Evolutionary conservation across 2,329 filamentous ascomycete genomes (phyloP), one percentile per base, ranked within the genome.

Genomic region (Aspergillus pseudoviridinutans): DNA sequence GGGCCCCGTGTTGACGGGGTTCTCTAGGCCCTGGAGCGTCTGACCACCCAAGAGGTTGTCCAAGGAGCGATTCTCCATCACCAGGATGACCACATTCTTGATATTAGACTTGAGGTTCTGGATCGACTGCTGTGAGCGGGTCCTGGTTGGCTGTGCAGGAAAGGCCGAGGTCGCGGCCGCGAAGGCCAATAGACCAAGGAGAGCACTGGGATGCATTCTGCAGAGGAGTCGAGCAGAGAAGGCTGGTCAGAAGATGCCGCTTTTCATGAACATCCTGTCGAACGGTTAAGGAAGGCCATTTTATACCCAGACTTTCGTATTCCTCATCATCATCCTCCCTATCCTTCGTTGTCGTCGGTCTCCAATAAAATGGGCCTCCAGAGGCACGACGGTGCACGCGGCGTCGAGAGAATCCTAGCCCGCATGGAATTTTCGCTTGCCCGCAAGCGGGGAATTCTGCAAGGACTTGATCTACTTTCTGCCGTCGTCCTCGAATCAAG

Each of bases 11-110:
- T 77, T 73, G 62, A 75, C 69, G 7, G 75, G 73, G 61, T 79
- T 79, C 46, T 78, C 74, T 2, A 78, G 61, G 27, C 75, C 75
- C 14, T 64, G 57, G 17, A 69, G 60, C 14, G 61, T 75, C 66
- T 77, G 73, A 8, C 76, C 77, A 55, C 77, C 77, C 4, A 78
- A 65, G 7, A 79, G 58, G 64, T 78, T 79, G 63, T 79, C 77
- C 25, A 78, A 64, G 0, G 77, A 78, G 53, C 76, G 76, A 63
- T 79, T 79, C 62, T 78, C 77, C 71, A 78, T 73, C 42, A 71
- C 63, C 51, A 74, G 58, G 28, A 71, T 63, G 28, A 74, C 72
- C 3, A 74, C 71, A 64, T 74, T 70, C 65, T 74, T 73, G 59
- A 74, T 72, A 53, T 72, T 69, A 50, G 58, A 63, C 60, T 72